A percentile compares a stretch with the other conserved stretches of the same genome.
Evolutionary conservation across 208 protist species (phyloP).

Genomic region (Phytomonas sp.): DNA sequence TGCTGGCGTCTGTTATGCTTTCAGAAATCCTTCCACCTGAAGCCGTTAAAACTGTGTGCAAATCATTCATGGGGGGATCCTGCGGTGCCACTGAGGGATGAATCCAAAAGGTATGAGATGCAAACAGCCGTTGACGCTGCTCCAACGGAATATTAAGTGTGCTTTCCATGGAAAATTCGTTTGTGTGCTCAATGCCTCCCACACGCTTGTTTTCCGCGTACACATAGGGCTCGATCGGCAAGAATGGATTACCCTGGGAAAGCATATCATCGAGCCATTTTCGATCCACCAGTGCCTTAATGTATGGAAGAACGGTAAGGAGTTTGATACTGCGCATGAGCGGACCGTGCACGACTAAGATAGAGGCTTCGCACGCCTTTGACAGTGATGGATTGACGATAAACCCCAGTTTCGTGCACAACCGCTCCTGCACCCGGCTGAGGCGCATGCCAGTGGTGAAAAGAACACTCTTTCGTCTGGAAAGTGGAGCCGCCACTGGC

Average conservation of each 20-base stretch:
- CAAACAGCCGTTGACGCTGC: constrained; percentile 40
- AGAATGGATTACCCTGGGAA: constrained; percentile 5
- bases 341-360: constrained; percentile 41
- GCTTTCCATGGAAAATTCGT: constrained; percentile 37
- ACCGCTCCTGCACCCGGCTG: constrained; percentile 16
- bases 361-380: constrained; percentile 19
- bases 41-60: constrained; percentile 43
- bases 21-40: constrained; percentile 42
- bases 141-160: constrained; percentile 20
- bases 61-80: constrained; percentile 55
- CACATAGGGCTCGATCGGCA: constrained; percentile 6
- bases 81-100: constrained; percentile 47
- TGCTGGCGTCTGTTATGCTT: constrained; percentile 17
- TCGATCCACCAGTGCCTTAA: constrained; percentile 32
- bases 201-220: constrained; percentile 32
- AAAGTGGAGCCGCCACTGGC: background rate
- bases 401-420: constrained; percentile 22
- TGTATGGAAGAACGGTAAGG: constrained; percentile 50
- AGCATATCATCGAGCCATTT: constrained; percentile 48
- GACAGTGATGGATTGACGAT: constrained; percentile 41
- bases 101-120: constrained; percentile 38
- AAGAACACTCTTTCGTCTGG: constrained; percentile 14
- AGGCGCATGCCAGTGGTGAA: constrained; percentile 62
- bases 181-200: constrained; percentile 45
- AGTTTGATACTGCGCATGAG: constrained; percentile 76